These are phyloP conservation scores for Sporothrix pallida DNA, from an alignment of 2,329 filamentous ascomycete species.

Conservation along the genomic window DNA sequence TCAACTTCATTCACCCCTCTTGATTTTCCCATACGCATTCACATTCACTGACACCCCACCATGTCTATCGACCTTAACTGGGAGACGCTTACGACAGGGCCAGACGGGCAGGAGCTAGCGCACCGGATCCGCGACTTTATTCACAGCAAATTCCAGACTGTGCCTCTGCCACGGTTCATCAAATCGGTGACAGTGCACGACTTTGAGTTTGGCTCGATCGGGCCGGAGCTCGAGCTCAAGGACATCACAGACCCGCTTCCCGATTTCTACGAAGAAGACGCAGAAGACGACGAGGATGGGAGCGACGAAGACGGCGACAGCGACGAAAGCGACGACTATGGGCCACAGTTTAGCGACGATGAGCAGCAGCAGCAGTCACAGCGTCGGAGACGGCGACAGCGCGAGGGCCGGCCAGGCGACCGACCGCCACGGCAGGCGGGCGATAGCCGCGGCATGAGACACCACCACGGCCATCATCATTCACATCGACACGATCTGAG, in stretches of 20 bases:
- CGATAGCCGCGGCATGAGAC: constrained; percentile 29
- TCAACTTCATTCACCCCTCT: neutral
- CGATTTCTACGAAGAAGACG: constrained; percentile 91
- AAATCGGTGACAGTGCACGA: constrained; percentile 93
- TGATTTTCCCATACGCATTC: neutral
- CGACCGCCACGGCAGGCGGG: constrained; percentile 47
- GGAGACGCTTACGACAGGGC: constrained; percentile 87
- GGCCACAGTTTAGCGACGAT: constrained; percentile 39
- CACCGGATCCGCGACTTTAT: constrained; percentile 90
- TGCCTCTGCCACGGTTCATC: constrained; percentile 92
- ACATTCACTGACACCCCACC: neutral
- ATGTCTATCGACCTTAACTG: constrained; percentile 99
- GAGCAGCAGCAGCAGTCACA: constrained; percentile 42
- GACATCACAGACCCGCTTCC: constrained; percentile 94
- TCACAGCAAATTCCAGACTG: constrained; percentile 92
- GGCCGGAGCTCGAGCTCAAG: constrained; percentile 88
- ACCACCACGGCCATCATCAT: constrained; percentile 27
- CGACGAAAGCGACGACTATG: constrained; percentile 41
- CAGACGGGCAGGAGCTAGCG: constrained; percentile 83
- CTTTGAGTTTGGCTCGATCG: constrained; percentile 86
- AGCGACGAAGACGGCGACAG: constrained; percentile 49
- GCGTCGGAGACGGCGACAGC: constrained; percentile 35
- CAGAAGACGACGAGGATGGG: constrained; percentile 61
- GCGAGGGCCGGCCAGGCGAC: constrained; percentile 39
- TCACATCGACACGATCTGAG: constrained; percentile 42